Evolutionary conservation across 805 yeast genomes (phyloP), one percentile per base, ranked within the genome.

Genomic region (Hanseniaspora opuntiae): DNA sequence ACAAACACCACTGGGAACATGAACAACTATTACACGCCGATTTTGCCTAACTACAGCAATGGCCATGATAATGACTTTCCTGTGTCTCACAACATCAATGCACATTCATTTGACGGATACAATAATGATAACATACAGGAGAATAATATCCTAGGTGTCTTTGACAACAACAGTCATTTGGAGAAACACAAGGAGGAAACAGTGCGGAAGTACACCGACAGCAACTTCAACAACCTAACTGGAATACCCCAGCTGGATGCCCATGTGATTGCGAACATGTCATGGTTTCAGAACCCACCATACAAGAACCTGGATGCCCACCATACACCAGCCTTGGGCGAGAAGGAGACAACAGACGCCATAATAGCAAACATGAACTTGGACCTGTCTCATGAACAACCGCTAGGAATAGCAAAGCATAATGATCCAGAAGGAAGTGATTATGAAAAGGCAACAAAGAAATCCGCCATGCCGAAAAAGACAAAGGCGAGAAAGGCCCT

Each of bases 391-490:
- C 22, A 7, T 38, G 30, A 40, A 17, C 28, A 36, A 9, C 4
- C 20, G 5, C 4, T n/a, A n/a, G 20, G 12, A 16, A 36, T n/a
- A 4, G 3, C 10, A 40, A 40, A 22, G 14, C 1, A 14, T 9
- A 12, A 14, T 14, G 32, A 40, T 4, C 19, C 17, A 24, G 17
- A 20, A 16, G 17, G 14, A 22, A 3, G 4, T 2, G 20, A 36
- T 36, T 8, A 36, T 5, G 4, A 36, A 14, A 19, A 36, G 19
- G 16, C 12, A 39, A 28, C 7, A 16, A 41, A 24, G 33, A 40
- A 40, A 28, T 8, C 19, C 19, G 47, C 52, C 17, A 10, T n/a
- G 25, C 41, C 20, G 56, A 36, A 57, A 20, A 50, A 59, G 33
- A 25, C 56, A 11, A 52, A 38, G 20, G 54, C 52, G 12, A 30